Conservation (phyloP, 768 basidiomycete genomes). For the Pleurotus ostreatus region DNA sequence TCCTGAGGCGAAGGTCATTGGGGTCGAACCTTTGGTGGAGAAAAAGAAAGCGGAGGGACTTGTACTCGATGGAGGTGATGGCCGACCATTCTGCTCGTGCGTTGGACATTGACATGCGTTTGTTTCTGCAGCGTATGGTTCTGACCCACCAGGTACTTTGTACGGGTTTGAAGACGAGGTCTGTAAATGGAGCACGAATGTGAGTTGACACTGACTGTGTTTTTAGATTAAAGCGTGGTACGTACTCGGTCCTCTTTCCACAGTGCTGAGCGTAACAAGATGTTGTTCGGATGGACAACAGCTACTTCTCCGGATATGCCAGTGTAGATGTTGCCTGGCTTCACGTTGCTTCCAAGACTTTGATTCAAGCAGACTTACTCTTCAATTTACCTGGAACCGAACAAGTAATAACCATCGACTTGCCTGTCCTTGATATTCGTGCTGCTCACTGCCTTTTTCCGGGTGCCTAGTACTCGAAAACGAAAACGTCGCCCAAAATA, state of each 20-base stretch:
- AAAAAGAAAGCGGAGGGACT: slow-evolving; percentile 50
- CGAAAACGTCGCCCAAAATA: slow-evolving; percentile 20
- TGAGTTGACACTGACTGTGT: background rate
- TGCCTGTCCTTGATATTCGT: background rate
- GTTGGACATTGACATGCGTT: background rate
- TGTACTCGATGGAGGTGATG: slow-evolving; percentile 61
- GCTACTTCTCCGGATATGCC: slow-evolving; percentile 65
- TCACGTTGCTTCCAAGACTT: slow-evolving; percentile 63
- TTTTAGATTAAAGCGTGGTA: slow-evolving; percentile 49
- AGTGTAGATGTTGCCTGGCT: slow-evolving; percentile 86
- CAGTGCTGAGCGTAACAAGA: too few species aligned
- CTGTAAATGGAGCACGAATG: background rate
- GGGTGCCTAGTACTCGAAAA: slow-evolving; percentile 34
- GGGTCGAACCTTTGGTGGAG: slow-evolving; percentile 50
- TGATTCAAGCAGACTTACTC: slow-evolving; percentile 80
- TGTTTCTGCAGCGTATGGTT: slow-evolving; percentile 46
- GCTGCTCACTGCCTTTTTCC: background rate
- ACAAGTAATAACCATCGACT: slow-evolving; percentile 42
- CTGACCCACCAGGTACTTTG: slow-evolving; percentile 54
- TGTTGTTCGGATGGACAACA: slow-evolving; percentile 15
- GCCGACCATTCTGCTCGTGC: background rate
- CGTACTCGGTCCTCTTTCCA: background rate
- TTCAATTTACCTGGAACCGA: slow-evolving; percentile 80
- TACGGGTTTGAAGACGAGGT: slow-evolving; percentile 80
- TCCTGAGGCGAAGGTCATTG: slow-evolving; percentile 67